These are phyloP conservation scores for Marasmius sp. DNA, from an alignment of 1,284 basidiomycete genomes.

Conservation along the genomic window DNA sequence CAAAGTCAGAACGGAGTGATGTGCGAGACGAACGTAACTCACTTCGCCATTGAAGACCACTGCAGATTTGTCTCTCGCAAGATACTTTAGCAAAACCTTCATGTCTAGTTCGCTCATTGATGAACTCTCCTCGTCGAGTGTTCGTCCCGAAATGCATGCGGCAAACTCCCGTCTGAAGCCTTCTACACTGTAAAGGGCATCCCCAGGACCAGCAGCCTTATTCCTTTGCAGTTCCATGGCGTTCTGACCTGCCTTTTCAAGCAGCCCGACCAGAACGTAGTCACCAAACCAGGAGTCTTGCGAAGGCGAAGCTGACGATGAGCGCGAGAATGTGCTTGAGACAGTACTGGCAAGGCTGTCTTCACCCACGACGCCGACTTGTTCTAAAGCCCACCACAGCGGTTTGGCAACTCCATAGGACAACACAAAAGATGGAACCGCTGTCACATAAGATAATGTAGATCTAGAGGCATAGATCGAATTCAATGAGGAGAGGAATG, in stretches of 20 bases:
- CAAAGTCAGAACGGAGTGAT: too few species aligned
- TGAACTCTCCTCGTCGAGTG: constrained; percentile 22
- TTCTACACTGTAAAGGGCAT: constrained; percentile 62
- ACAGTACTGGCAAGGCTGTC: constrained; percentile 39
- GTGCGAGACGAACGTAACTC: constrained; percentile 20
- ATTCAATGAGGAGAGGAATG: constrained; percentile 58
- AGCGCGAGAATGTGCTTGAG: constrained; percentile 24
- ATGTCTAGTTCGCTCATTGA: constrained; percentile 58
- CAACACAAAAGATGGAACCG: constrained; percentile 26
- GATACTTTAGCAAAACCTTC: constrained; percentile 71
- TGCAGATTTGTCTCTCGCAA: constrained; percentile 73
- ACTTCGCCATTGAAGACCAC: constrained; percentile 70
- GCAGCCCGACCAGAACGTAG: constrained; percentile 69
- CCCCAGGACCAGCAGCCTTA: constrained; percentile 55
- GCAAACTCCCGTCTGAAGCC: constrained; percentile 66
- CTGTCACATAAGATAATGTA: constrained; percentile 63
- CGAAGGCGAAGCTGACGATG: constrained; percentile 34
- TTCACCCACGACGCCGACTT: constrained; percentile 68
- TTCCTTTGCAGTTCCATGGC: constrained; percentile 51
- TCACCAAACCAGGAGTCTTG: constrained; percentile 75
- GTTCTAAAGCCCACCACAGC: constrained; percentile 84
- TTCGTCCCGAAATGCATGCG: constrained; percentile 27
- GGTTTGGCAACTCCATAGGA: constrained; percentile 74
- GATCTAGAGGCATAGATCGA: constrained; percentile 73
- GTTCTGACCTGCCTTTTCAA: constrained; percentile 67